Base-by-base conservation (phyloP, 2,329 filamentous ascomycete species). In the Coleophoma crateriformis region DNA sequence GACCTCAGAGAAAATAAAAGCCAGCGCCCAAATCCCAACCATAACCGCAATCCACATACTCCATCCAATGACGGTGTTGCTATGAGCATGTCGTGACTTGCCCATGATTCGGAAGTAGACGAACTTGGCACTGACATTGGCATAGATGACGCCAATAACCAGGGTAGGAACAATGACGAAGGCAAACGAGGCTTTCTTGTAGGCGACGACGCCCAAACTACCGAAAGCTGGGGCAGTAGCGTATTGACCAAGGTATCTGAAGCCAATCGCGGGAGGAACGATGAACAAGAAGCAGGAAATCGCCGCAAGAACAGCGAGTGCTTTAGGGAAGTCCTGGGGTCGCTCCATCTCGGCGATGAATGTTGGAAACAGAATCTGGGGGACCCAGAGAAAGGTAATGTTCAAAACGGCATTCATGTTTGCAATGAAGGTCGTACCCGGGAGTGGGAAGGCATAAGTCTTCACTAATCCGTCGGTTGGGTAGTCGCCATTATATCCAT, bases 331-430 rank as follows among this genome's bases (percentile, higher is more conserved):
- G 59, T 77, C 73, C 44, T 76, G 68, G 1, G 73, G 73, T 12
- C 59, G 61, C 51, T 75, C 68, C 72, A 75, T 75, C 53, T 77
- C 73, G 33, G 72, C 57, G 61, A 77, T 76, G 61, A 77, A 77
- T 13, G 70, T 72, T 1, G 74, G 74, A 60, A 77, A 76, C 22
- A 76, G 67, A 50, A 76, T 76, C 51, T 77, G 73, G 2, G 73
- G 72, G 1, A 75, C 71, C 72, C 72, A 76, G 42, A 75, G 63
- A 58, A 75, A 76, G 14, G 71, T 74, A 53, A 74, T 72, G 54
- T 74, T 76, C 12, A 76, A 56, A 1, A 75, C 72, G 13, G 73
- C 73, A 47, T 76, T 76, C 68, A 76, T 71, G 57, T 69, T 72
- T 1, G 60, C 65, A 7, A 77, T 69, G 63, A 67, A 77, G 2